A percentile compares a stretch with the other conserved stretches of the same genome.
These are phyloP conservation scores for Piromyces finnis DNA, from an alignment of 192 early-diverging fungal genomes.

Conservation along the genomic window DNA sequence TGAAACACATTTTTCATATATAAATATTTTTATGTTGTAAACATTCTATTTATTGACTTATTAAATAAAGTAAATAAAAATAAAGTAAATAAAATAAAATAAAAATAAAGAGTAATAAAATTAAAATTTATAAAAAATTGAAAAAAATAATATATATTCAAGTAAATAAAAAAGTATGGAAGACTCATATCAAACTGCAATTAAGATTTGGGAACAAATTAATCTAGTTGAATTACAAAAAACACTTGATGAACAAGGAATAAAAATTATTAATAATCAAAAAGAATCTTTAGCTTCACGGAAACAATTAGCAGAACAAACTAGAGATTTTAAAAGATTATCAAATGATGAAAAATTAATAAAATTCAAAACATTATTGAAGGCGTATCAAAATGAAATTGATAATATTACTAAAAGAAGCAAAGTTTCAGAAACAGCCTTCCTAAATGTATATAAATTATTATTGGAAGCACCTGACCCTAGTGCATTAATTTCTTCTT, in stretches of 20 bases:
- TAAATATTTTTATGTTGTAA: too few relatives aligned
- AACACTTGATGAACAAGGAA: constrained; percentile 53
- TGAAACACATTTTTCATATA: too few relatives aligned
- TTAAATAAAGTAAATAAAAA: too few relatives aligned
- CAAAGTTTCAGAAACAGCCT: constrained; percentile 50
- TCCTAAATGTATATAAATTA: constrained; percentile 13
- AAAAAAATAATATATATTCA: too few relatives aligned
- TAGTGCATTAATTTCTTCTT: constrained; percentile 5
- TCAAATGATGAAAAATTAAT: background rate
- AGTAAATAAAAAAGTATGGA: background rate
- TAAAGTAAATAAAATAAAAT: too few relatives aligned
- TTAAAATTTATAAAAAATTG: too few relatives aligned
- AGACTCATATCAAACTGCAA: background rate
- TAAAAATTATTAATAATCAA: constrained; percentile 70
- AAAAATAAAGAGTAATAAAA: too few relatives aligned
- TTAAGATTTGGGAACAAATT: constrained; percentile 14
- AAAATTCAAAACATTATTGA: background rate
- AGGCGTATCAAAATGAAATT: constrained; percentile 79
- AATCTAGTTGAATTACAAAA: constrained; percentile 48
- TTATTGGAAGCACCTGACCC: constrained; percentile 16
- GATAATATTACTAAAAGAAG: constrained; percentile 68
- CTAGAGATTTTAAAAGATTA: constrained; percentile 36
- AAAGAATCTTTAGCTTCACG: constrained; percentile 54
- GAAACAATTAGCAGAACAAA: constrained; percentile 71
- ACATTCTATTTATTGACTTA: too few relatives aligned